These are phyloP conservation scores for Akebia trifoliata DNA, from an alignment of 164 flowering plant species.

Conservation along the genomic window DNA sequence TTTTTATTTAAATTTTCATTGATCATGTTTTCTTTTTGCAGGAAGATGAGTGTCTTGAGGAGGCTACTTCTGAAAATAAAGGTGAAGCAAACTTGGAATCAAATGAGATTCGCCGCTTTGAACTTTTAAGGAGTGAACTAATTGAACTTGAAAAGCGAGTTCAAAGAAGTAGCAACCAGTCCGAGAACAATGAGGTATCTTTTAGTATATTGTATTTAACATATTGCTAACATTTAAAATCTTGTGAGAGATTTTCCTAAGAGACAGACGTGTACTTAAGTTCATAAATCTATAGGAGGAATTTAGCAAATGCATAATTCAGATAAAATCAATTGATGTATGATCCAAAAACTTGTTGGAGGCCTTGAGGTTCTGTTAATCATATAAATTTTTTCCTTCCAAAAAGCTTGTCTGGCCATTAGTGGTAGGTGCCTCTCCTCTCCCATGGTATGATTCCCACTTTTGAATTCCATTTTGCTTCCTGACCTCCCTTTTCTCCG, in stretches of 20 bases:
- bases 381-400: neutral
- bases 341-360: neutral
- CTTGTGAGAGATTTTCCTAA: neutral
- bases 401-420: neutral
- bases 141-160: constrained; percentile 90
- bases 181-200: constrained; percentile 65
- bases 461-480: neutral
- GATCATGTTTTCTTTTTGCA: constrained; percentile 23
- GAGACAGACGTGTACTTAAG: neutral
- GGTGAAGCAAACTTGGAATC: constrained; percentile 36
- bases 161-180: constrained; percentile 59
- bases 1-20: constrained; percentile 1
- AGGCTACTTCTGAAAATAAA: constrained; percentile 15
- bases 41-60: constrained; percentile 34
- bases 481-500: neutral
- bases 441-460: neutral
- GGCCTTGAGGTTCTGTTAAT: neutral
- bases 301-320: constrained; percentile 1
- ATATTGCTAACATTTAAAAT: neutral
- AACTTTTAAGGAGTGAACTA: constrained; percentile 67
- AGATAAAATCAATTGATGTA: neutral
- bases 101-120: constrained; percentile 75
- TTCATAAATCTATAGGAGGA: neutral
- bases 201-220: neutral
- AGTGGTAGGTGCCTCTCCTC: neutral